Base-by-base conservation (phyloP, 163 green algal genomes). In the Scenedesmus sp. region DNA sequence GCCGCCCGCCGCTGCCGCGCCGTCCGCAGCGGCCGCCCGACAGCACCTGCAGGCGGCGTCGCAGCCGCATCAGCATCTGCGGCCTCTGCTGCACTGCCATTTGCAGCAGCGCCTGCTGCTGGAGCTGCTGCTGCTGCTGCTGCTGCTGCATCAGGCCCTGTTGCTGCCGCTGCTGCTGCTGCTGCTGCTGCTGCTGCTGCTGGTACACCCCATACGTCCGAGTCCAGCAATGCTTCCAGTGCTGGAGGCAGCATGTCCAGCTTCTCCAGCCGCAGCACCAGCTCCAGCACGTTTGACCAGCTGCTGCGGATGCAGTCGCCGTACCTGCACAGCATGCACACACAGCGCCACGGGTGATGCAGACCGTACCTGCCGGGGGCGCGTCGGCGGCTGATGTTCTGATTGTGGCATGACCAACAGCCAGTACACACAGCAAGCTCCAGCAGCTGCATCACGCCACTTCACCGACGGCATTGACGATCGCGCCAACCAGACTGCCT, bases 221-320 rank as follows among this genome's bases (percentile, higher is more conserved):
- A 56, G 35, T 92, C 89, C 24, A 92, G 65, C 88, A 94, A 73
- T 3, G 92, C 70, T 40, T 96, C 91, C 30, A 97, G 88, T 5
- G 84, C 81, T 0, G 93, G 73, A n/a, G 97, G 96, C 91, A 99
- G 94, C 83, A 99, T 88, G 37, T 94, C 94, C 37, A 97, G 90
- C 68, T 94, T 95, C 94, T 98, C 96, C 86, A 99, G 94, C 20
- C 96, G 93, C 86, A 99, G 72, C 37, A 99, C 78, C 42, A 95
- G 95, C 87, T 99, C 97, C 90, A 99, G 87, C 26, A 99, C 93
- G 90, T 97, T 97, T 24, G 94, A 92, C 98, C 98, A 99, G 24
- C 96, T 97, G 33, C 80, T 89, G 37, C 96, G 95, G 80, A 99
- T 81, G 90, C 88, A 95, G 93, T 99, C 97, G 40, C 97, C 97